Conservation (phyloP, 2,329 filamentous ascomycete species). For the Capronia americana region DNA sequence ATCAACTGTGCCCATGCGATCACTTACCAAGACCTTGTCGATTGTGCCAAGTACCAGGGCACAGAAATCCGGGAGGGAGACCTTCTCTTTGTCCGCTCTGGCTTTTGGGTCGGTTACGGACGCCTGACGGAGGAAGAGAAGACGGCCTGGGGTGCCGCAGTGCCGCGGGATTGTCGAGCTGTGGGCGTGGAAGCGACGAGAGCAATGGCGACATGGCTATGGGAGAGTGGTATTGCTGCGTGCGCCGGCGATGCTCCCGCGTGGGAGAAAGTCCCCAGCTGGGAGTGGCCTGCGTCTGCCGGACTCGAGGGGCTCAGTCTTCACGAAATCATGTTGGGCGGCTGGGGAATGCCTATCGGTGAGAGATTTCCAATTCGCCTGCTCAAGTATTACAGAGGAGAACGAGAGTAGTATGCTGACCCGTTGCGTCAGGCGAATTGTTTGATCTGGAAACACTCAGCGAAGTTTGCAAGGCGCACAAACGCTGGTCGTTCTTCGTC, state of each 20-base stretch:
- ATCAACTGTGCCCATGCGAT: constrained; percentile 32
- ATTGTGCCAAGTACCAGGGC: constrained; percentile 26
- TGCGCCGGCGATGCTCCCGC: constrained; percentile 43
- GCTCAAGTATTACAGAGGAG: neutral
- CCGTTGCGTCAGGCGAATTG: constrained; percentile 28
- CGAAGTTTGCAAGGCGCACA: constrained; percentile 43
- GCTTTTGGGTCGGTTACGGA: constrained; percentile 32
- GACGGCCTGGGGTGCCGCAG: constrained; percentile 2
- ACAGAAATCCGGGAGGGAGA: constrained; percentile 37
- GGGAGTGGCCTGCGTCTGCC: neutral
- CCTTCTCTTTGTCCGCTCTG: constrained; percentile 40
- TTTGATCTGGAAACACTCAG: constrained; percentile 49
- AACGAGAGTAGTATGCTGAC: constrained; percentile 9
- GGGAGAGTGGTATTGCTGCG: constrained; percentile 44
- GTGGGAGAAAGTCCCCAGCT: constrained; percentile 35
- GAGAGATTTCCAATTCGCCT: neutral
- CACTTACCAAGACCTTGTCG: constrained; percentile 34
- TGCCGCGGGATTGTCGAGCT: neutral
- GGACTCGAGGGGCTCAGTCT: constrained; percentile 18
- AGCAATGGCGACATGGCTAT: constrained; percentile 42
- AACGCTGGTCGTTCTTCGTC: constrained; percentile 55
- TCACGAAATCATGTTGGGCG: constrained; percentile 36
- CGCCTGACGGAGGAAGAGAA: constrained; percentile 17
- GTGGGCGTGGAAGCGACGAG: constrained; percentile 43
- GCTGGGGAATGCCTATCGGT: constrained; percentile 40